Evolutionary conservation across 2,329 filamentous ascomycete genomes (phyloP).

Genomic region (Stagonosporopsis tanaceti): DNA sequence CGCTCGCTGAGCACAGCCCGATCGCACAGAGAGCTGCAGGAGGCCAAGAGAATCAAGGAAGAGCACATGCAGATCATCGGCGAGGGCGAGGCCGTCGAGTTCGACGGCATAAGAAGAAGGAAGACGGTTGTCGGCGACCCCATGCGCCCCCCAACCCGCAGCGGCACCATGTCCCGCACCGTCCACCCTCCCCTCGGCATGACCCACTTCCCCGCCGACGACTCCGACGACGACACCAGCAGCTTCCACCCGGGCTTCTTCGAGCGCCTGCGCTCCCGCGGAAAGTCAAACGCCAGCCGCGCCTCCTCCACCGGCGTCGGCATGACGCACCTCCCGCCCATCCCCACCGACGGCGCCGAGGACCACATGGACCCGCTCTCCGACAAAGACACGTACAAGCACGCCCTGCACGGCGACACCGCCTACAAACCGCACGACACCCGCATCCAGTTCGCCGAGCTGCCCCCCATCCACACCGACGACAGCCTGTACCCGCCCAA

Average conservation of each 20-base stretch:
- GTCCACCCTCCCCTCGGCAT: slow-evolving; percentile 84
- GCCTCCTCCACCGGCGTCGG: slow-evolving; percentile 25
- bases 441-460: slow-evolving; percentile 56
- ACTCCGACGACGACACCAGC: slow-evolving; percentile 51
- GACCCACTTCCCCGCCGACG: slow-evolving; percentile 78
- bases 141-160: slow-evolving; percentile 43
- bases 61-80: slow-evolving; percentile 82
- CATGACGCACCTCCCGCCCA: slow-evolving; percentile 34
- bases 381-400: slow-evolving; percentile 57
- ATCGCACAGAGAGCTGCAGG: slow-evolving; percentile 79
- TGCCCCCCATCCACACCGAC: slow-evolving; percentile 44
- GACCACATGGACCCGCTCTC: slow-evolving; percentile 29
- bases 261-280: slow-evolving; percentile 44
- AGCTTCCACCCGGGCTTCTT: slow-evolving; percentile 60
- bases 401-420: slow-evolving; percentile 56
- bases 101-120: slow-evolving; percentile 86
- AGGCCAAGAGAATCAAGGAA: slow-evolving; percentile 78
- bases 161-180: slow-evolving; percentile 56
- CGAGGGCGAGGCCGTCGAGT: slow-evolving; percentile 85
- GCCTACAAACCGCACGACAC: slow-evolving; percentile 53
- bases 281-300: slow-evolving; percentile 44
- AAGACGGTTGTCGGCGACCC: slow-evolving; percentile 62
- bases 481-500: slow-evolving; percentile 61
- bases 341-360: slow-evolving; percentile 33
- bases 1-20: slow-evolving; percentile 79